Evolutionary conservation across 2,329 filamentous ascomycete genomes (phyloP), one percentile per base, ranked within the genome.

Genomic region (Fusarium sacchari): DNA sequence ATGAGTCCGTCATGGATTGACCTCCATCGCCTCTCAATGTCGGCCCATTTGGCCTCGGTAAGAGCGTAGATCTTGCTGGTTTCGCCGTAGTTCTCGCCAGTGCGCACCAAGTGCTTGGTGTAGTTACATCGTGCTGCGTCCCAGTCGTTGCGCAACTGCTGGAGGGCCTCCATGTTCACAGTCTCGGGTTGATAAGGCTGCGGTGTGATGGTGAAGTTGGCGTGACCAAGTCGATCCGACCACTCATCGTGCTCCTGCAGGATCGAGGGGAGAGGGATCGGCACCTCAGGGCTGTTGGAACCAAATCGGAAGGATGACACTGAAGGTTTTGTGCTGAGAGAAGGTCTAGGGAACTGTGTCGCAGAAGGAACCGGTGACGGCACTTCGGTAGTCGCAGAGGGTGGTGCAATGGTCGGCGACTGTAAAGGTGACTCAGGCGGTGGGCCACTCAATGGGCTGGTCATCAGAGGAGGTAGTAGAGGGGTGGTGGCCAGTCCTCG

Each of bases 151-250:
- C 93, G 90, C 57, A 97, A 86, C 78, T 90, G 88, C 39, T 88
- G 88, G 32, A 90, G 82, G 2, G 85, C 80, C 9, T 88, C 86
- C 15, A 91, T 79, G 73, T 92, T 90, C 71, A 89, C 89, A 6
- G 80, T 79, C 22, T 90, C 87, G 1, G 94, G 92, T 14, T 89
- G 82, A 79, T 97, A 97, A 0, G 95, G 96, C 80, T 92, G 89
- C 1, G 95, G 95, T 28, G 89, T 85, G 76, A 98, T 97, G 77
- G 90, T 95, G 81, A 97, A 98, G 84, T 98, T 97, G 73, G 95
- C 95, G 80, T 98, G 95, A 34, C 96, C 96, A 20, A 98, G 89
- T 64, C 90, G 91, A 78, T 92, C 90, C 2, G 94, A 92, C 96
- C 96, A 98, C 74, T 92, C 90, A 80, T 97, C 94, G 56, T 91